These are phyloP conservation scores for Suillus alpinus DNA, from an alignment of 768 basidiomycete species.

Conservation along the genomic window DNA sequence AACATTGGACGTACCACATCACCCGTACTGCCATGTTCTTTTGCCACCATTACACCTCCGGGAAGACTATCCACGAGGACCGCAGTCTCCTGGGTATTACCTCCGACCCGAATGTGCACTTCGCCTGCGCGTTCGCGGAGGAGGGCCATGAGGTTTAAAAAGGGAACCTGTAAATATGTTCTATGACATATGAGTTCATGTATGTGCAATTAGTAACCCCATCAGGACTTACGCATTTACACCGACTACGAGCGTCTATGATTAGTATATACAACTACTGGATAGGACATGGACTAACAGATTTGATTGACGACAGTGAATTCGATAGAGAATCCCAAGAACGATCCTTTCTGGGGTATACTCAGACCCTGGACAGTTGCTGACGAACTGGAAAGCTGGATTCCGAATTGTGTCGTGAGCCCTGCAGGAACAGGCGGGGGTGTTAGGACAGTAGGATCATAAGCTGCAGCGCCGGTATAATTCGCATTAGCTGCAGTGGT, in stretches of 20 bases:
- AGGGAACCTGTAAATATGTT: constrained; percentile 30
- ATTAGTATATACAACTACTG: background rate
- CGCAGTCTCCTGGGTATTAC: constrained; percentile 49
- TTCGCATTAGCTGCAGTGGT: constrained; percentile 17
- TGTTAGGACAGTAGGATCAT: constrained; percentile 29
- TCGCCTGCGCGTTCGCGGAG: constrained; percentile 42
- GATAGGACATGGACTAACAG: constrained; percentile 25
- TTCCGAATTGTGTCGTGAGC: constrained; percentile 19
- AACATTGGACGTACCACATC: constrained; percentile 11
- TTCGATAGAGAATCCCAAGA: constrained; percentile 61
- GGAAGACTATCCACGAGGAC: constrained; percentile 25
- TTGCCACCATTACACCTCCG: constrained; percentile 27
- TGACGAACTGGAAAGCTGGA: constrained; percentile 23
- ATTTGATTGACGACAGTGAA: constrained; percentile 58
- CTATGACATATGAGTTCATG: constrained; percentile 6
- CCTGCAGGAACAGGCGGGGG: constrained; percentile 26
- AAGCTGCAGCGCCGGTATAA: constrained; percentile 32
- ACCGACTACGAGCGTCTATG: constrained; percentile 6
- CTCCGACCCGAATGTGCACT: constrained; percentile 45
- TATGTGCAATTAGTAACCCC: background rate
- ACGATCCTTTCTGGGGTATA: constrained; percentile 38
- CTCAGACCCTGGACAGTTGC: constrained; percentile 10
- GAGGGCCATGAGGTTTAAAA: constrained; percentile 48
- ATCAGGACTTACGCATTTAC: constrained; percentile 11
- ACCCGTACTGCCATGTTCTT: constrained; percentile 21